Conservation (phyloP, 495 filamentous ascomycete genomes). For the Lepraria neglecta region DNA sequence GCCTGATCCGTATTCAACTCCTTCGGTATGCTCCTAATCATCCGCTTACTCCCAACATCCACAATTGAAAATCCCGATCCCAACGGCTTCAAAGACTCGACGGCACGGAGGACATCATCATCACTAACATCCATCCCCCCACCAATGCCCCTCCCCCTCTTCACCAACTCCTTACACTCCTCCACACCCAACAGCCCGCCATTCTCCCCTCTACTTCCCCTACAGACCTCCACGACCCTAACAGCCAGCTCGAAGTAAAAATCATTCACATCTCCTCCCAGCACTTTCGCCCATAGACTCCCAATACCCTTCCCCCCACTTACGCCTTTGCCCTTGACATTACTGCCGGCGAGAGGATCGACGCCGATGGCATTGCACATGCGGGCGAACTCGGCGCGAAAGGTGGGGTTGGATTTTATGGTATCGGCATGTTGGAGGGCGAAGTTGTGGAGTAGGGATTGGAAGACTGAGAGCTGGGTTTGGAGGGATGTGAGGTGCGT, state of each 20-base stretch:
- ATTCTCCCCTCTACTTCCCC: constrained; percentile 81
- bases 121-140: constrained; percentile 70
- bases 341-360: constrained; percentile 77
- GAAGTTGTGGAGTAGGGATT: constrained; percentile 86
- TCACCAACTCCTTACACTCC: constrained; percentile 69
- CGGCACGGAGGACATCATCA: constrained; percentile 87
- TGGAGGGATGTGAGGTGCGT: constrained; percentile 74
- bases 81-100: constrained; percentile 78
- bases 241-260: constrained; percentile 98
- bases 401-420: constrained; percentile 89
- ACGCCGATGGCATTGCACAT: constrained; percentile 98
- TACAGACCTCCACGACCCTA: constrained; percentile 86
- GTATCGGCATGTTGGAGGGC: constrained; percentile 89
- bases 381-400: constrained; percentile 93
- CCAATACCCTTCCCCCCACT: constrained; percentile 37
- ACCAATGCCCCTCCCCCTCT: constrained; percentile 62
- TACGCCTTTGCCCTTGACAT: constrained; percentile 43
- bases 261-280: constrained; percentile 88
- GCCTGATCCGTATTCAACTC: constrained; percentile 94
- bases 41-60: constrained; percentile 70
- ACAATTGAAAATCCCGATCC: constrained; percentile 81
- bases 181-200: constrained; percentile 81
- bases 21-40: constrained; percentile 90
- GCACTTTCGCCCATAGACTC: constrained; percentile 86
- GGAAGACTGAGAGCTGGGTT: constrained; percentile 93